Percentiles rank a stretch among this genome's conserved stretches.
Evolutionary conservation across 1,284 basidiomycete genomes (phyloP).

Genomic region (Tausonia pullulans): DNA sequence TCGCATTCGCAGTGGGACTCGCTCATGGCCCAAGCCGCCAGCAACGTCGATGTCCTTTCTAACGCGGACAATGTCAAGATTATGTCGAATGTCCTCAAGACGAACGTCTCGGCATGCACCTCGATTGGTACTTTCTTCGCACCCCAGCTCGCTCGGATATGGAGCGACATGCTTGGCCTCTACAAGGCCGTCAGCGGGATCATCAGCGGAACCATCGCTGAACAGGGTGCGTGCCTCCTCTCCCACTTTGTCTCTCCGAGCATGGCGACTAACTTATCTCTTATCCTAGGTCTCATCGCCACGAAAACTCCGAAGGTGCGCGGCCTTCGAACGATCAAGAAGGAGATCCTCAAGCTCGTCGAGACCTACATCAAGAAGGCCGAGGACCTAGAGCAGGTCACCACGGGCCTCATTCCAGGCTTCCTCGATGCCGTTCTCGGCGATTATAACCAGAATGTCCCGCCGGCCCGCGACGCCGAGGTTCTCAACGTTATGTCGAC

Average conservation of each 20-base stretch:
- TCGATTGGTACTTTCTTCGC: conserved; percentile 96
- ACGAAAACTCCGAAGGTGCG: conserved; percentile 97
- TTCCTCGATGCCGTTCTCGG: conserved; percentile 92
- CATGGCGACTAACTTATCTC: background rate
- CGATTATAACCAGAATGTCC: conserved; percentile 92
- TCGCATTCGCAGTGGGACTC: conserved; percentile 69
- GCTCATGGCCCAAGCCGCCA: conserved; percentile 89
- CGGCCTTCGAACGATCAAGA: conserved; percentile 91
- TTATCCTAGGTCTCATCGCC: conserved; percentile 61
- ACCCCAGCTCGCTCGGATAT: conserved; percentile 90
- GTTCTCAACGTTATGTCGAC: conserved; percentile 97
- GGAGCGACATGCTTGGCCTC: conserved; percentile 95
- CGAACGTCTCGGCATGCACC: conserved; percentile 94
- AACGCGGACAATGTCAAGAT: conserved; percentile 95
- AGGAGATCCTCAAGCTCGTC: conserved; percentile 93
- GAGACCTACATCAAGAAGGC: conserved; percentile 97
- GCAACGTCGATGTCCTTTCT: conserved; percentile 83
- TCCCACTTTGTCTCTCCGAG: background rate
- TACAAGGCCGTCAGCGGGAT: conserved; percentile 98
- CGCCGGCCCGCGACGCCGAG: conserved; percentile 89
- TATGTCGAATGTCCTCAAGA: conserved; percentile 92
- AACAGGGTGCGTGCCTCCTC: conserved; percentile 50
- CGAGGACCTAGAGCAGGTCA: conserved; percentile 88
- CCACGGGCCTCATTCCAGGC: conserved; percentile 85
- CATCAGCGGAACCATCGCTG: conserved; percentile 83